Evolutionary conservation across 2,329 filamentous ascomycete genomes (phyloP), one percentile per base, ranked within the genome.

Genomic region (Myriangium duriaei): DNA sequence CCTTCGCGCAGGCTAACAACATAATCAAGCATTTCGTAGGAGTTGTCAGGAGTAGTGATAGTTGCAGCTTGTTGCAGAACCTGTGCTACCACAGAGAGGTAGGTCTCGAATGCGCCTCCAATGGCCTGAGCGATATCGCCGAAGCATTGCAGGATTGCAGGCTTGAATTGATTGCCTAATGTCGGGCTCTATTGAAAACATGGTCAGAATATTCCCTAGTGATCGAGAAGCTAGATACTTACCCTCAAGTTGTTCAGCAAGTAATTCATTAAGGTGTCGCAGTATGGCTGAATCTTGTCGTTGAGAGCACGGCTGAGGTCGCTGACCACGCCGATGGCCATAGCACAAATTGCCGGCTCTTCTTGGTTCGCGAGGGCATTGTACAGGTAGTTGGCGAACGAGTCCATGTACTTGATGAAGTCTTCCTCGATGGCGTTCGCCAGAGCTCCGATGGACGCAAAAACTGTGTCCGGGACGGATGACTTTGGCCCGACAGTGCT

Each of bases 241-340:
- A 84, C 80, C 60, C 83, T 76, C 30, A 98, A 67, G 62, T 94
- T 92, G 68, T 85, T 87, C 45, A 98, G 74, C 42, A 98, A 70
- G 57, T 91, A 82, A 70, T 98, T 98, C 91, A 98, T 98, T 61
- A 96, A 95, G 48, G 79, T 75, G 54, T 98, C 91, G 62, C 91
- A 98, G 69, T 81, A 96, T 41, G 88, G 91, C 63, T 93, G 84
- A 54, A 88, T 83, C 59, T 81, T 82, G 56, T 86, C 79, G 57
- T 86, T 84, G 56, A 96, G 71, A 11, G 88, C 91, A 51, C 91
- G 80, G 37, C 86, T 88, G 51, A 98, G 91, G 57, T 98, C 91
- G 59, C 88, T 93, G 49, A 96, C 88, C 40, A 98, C 74, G 51
- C 91, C 91, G 59, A 98, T 95, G 51, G 91, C 88, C 79, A 96